Evolutionary conservation across 352 stramenopile species (phyloP), one percentile per base, ranked within the genome.

Genomic region (Pythium volutum): DNA sequence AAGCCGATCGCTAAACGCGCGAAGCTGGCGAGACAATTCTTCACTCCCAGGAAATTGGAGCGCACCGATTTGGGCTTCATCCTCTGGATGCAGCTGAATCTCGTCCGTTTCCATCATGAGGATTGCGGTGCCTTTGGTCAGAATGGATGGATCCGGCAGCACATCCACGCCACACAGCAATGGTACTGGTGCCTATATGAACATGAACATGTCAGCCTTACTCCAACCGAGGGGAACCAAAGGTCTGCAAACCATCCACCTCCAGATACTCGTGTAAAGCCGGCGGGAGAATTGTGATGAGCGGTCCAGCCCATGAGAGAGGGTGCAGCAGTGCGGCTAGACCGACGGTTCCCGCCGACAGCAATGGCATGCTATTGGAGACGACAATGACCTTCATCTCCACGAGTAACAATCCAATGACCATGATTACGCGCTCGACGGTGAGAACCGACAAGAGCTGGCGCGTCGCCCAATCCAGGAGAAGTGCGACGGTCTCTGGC

Each of bases 381-480:
- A 71, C 64, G 14, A 71, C 58, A 36, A 71, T 66, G 25, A 71
- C 57, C 26, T 71, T 71, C 64, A 71, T 71, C 34, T 71, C 64
- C 34, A 67, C 53, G 12, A 71, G 42, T 0, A 71, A 34, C 25
- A 66, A 27, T 5, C 64, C 43, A 7, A 71, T 29, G 16, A 49
- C 47, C 39, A 50, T 46, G 26, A 66, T 63, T 22, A 71, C 16
- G 7, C 47, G 34, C 3, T 51, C 23, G 10, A 71, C 39, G 8
- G 31, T 63, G 20, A 71, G 42, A 8, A 48, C 38, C 2, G 56
- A 55, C 10, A 67, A 36, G 1, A 71, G 48, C 26, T 55, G 29
- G 16, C 45, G 50, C 27, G 62, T 51, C 16, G 58, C 64, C 64
- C 64, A 71, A 7, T 64, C 41, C 27, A 71, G 39, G 11, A 71